Percentiles rank a stretch among this genome's conserved stretches.
phyloP scores from a whole-genome alignment of 176 grass and related monocot genomes.

The Typha latifolia region DNA sequence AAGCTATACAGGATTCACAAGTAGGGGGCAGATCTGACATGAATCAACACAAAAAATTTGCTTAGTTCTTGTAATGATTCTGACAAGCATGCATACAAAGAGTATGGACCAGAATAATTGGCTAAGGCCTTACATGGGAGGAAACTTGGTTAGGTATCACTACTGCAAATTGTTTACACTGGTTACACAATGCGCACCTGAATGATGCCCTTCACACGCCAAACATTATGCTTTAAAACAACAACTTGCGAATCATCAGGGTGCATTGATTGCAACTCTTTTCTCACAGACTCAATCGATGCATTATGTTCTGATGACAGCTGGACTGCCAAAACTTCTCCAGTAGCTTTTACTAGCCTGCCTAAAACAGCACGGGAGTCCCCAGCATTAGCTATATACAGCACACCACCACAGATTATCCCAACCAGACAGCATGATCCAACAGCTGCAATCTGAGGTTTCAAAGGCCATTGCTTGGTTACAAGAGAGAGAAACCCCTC shows the following conservation, averaged over 20 bases:
- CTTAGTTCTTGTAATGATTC: no score
- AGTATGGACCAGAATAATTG: no score
- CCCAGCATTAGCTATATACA: conserved; percentile 25
- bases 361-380: conserved; percentile 26
- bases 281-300: conserved; percentile 18
- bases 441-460: conserved; percentile 27
- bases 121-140: no score
- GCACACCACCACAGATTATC: conserved; percentile 17
- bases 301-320: conserved; percentile 23
- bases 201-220: conserved; percentile 29
- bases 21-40: no score
- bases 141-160: no score
- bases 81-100: no score
- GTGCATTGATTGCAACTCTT: conserved; percentile 22
- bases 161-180: no score
- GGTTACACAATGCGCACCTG: conserved; percentile 8
- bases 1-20: no score
- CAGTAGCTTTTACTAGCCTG: conserved; percentile 23
- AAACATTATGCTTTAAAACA: conserved; percentile 27
- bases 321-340: conserved; percentile 23
- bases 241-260: conserved; percentile 22
- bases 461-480: conserved; percentile 19
- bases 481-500: conserved; percentile 23
- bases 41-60: no score
- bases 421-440: conserved; percentile 26